Evolutionary conservation across 345 rosid species (phyloP), one percentile per base, ranked within the genome.

Genomic region (Lepidium sativum): DNA sequence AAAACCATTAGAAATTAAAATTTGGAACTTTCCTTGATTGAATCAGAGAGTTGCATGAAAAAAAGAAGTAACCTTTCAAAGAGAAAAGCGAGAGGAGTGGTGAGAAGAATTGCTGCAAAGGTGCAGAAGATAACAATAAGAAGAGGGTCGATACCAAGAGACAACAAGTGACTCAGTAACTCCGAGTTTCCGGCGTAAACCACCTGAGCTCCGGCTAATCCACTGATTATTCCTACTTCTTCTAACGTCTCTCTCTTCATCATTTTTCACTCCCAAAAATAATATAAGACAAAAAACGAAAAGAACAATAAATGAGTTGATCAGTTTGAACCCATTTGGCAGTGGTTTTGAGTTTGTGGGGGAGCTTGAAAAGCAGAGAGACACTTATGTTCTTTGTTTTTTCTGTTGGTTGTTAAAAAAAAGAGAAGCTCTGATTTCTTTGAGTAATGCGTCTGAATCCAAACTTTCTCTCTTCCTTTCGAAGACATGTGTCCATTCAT

Each of bases 141-240:
- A 18, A 80, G 79, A 17, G 94, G 79, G 47, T 67, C 63, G 38
- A 88, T 77, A 41, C 96, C 96, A 57, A 85, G 72, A 82, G 95
- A 81, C 94, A 86, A 79, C 25, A 95, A 69, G 39, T 81, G 81
- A 69, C 83, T 84, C 79, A 84, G 72, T 57, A 85, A 59, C 64
- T 83, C 68, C 0, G 97, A 75, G 69, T 74, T 84, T 10, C 75
- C 88, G 37, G 94, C 94, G 67, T 78, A 84, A 21, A 86, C 65
- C 63, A 86, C 76, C 70, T 95, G 99, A 67, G 82, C 70, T 23
- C 42, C 82, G 34, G 79, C 54, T 69, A 85, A 73, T 14, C 96
- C 98, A 35, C 83, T 88, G 13, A 81, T 64, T 13, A 85, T 63
- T 17, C 42, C 77, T 54, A 75, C 57, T 44, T 87, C 90, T 74